Base-by-base conservation (phyloP, 2,329 filamentous ascomycete genomes). In the Fusarium bulbicola region DNA sequence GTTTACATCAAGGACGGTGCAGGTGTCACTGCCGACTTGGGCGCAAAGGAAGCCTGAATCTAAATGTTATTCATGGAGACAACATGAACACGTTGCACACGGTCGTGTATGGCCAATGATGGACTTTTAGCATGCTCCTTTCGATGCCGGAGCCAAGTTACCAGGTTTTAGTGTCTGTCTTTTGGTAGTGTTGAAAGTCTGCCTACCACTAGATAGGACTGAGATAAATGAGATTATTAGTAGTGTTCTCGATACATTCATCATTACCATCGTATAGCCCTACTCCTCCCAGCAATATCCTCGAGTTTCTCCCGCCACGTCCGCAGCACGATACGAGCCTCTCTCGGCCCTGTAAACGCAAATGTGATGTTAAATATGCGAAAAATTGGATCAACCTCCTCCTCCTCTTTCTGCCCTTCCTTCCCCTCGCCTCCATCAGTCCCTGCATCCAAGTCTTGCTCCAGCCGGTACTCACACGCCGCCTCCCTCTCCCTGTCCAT, bases 301-400 rank as follows among this genome's bases (percentile, higher is more conserved):
- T 56, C 15, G 7, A 65, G 34, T 16, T 65, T 65, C 40, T 70
- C 69, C 1, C 30, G 15, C 69, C 69, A 72, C 4, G 69, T 72
- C 16, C 40, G 21, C 3, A 72, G 24, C 4, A 61, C 42, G 6
- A 59, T 20, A 15, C 28, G 39, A 1, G 63, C 69, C 21, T 59
- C 47, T 28, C 68, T 72, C 2, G 8, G 42, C 10, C 53, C 63
- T 3, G 36, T 47, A 30, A 72, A 52, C 2, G n/a, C 26, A 16
- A 72, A 54, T 2, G 53, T 72, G 16, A 72, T 63, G 7, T 54
- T 72, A 7, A 45, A 72, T 16, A 72, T 68, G 5, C 69, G 69
- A 47, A 72, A 66, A 10, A 72, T 30, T 20, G 68, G 52, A 9
- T 63, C 11, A 1, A 6, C n/a, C 3, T 50, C 30, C 4, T 36